Conservation (phyloP, 148 eudicot genomes). For the Simmondsia chinensis region DNA sequence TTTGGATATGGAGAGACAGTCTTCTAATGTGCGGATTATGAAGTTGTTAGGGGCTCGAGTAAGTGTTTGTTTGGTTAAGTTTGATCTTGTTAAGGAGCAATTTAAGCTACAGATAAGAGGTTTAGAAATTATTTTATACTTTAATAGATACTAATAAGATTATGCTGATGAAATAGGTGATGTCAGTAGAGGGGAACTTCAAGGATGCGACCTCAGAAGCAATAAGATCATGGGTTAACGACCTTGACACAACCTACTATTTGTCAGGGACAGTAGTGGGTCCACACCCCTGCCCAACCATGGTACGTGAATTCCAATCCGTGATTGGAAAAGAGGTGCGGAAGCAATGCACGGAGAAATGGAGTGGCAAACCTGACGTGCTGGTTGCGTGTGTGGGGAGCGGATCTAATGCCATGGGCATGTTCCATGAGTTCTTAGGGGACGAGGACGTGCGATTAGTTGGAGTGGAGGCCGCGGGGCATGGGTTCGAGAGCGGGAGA, state of each 20-base stretch:
- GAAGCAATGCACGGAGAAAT: constrained; percentile 64
- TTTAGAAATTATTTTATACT: too few relatives aligned
- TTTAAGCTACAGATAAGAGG: too few relatives aligned
- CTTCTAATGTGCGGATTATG: constrained; percentile 46
- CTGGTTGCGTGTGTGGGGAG: constrained; percentile 81
- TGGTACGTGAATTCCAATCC: constrained; percentile 80
- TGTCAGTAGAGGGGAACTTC: constrained; percentile 32
- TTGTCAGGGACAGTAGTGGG: constrained; percentile 27
- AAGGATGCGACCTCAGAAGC: constrained; percentile 67
- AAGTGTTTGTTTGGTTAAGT: neutral
- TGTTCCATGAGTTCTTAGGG: constrained; percentile 61
- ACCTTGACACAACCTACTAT: constrained; percentile 29
- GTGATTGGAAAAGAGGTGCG: constrained; percentile 82
- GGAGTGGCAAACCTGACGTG: constrained; percentile 80
- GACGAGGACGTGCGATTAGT: constrained; percentile 56
- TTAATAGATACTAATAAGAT: too few relatives aligned
- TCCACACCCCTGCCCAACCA: constrained; percentile 82
- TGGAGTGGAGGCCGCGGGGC: constrained; percentile 70
- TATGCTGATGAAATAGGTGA: too few relatives aligned
- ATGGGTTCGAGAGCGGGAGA: constrained; percentile 46
- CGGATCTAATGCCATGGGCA: constrained; percentile 81
- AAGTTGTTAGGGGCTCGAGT: constrained; percentile 65
- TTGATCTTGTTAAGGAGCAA: too few relatives aligned
- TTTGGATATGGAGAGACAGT: constrained; percentile 43
- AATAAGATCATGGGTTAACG: constrained; percentile 25